phyloP scores from a whole-genome alignment of 768 basidiomycete genomes.

The Pleurotus pulmonarius region DNA sequence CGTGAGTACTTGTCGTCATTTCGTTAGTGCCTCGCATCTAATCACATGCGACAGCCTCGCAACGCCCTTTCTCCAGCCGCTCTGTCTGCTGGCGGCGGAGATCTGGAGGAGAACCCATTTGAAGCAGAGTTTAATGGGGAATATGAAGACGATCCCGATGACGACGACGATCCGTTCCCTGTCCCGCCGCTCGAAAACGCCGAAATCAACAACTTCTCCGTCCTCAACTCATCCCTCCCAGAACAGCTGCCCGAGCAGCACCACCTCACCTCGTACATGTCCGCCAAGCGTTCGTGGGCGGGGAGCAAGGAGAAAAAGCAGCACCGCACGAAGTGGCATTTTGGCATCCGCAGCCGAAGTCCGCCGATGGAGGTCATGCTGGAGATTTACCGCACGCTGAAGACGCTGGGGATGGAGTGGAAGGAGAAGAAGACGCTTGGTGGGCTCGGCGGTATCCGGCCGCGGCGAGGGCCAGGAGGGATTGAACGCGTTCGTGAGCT shows the following conservation, averaged over 20 bases:
- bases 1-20: conserved; percentile 38
- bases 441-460: conserved; percentile 56
- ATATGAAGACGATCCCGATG: conserved; percentile 55
- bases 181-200: conserved; percentile 23
- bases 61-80: conserved; percentile 65
- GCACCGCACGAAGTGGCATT: conserved; percentile 92
- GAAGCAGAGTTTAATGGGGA: conserved; percentile 68
- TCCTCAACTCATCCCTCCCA: conserved; percentile 85
- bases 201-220: conserved; percentile 69
- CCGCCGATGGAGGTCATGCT: conserved; percentile 99
- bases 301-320: conserved; percentile 55
- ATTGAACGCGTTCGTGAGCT: conserved; percentile 63
- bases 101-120: conserved; percentile 76
- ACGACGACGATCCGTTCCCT: conserved; percentile 30
- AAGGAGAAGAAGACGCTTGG: conserved; percentile 83
- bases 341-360: conserved; percentile 90
- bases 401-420: conserved; percentile 95
- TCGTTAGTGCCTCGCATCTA: neutral
- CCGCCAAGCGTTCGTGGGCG: conserved; percentile 45
- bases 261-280: conserved; percentile 66
- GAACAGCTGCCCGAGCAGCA: conserved; percentile 57
- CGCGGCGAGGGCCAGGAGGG: conserved; percentile 23
- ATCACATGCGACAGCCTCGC: conserved; percentile 46
- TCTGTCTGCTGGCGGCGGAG: conserved; percentile 57
- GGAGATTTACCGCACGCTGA: conserved; percentile 93